Base-by-base conservation (phyloP, 2,329 filamentous ascomycete genomes). In the Fusarium tanahbumbuense region DNA sequence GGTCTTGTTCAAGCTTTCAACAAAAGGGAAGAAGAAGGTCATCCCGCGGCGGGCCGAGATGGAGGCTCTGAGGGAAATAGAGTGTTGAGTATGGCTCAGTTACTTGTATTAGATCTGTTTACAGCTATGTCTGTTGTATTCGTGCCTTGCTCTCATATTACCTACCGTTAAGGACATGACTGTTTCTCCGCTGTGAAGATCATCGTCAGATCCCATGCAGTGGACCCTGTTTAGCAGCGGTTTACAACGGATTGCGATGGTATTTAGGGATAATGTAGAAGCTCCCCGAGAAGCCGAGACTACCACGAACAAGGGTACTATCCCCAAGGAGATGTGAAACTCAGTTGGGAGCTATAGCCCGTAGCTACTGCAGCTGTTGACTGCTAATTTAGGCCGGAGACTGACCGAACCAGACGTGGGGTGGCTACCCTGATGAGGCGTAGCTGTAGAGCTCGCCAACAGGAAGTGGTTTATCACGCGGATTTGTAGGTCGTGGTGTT, bases 351-450 rank as follows among this genome's bases (percentile, higher is more conserved):
- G 59, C 28, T 30, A 30, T 30, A 30, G 28, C 28, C 27, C 27
- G 28, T 30, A 30, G 28, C 28, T 30, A 30, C 28, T 30, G 28
- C 28, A 30, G 28, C 2, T 30, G 28, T 30, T 30, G 28, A 30
- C 27, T 7, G 40, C 22, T 48, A 34, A 37, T 56, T 45, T 62
- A 37, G 23, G 41, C 53, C 67, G 67, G 67, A 70, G 45, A 54
- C 67, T 71, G 63, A 41, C 67, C 67, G 67, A 70, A 53, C 56
- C 42, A 22, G 63, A 28, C 50, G 57, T 67, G 67, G 67, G 67
- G 67, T 28, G 25, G 15, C 30, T n/a, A 52, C 49, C 49, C 55
- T 32, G n/a, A 8, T 65, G 44, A 64, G 62, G 62, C 64, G 63
- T 68, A 69, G 66, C 34, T 60, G 25, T 50, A 52, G 53, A 67